Percentiles rank a stretch among this genome's conserved stretches.
Conservation (phyloP, 164 flowering plant genomes). For the Vitis amurensis region DNA sequence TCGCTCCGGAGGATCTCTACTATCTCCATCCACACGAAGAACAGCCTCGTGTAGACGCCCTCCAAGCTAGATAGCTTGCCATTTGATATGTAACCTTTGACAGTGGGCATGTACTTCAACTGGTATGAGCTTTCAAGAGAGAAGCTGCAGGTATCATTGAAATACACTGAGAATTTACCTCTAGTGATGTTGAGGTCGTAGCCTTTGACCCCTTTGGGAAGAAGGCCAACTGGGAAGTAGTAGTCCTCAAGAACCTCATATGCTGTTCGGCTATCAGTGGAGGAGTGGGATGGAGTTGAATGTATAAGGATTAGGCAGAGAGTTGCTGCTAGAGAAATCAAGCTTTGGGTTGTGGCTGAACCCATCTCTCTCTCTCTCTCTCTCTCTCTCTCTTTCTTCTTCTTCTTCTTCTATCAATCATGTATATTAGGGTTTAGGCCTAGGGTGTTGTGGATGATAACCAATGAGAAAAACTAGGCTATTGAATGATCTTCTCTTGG, state of each 20-base stretch:
- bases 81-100: conserved; percentile 25
- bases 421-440: no score
- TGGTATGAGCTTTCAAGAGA: conserved; percentile 41
- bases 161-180: conserved; percentile 32
- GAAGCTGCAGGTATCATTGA: conserved; percentile 32
- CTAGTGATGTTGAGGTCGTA: conserved; percentile 27
- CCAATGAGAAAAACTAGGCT: no score
- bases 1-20: conserved; percentile 37
- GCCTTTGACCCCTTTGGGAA: conserved; percentile 31
- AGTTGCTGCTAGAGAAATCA: neutral
- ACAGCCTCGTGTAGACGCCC: conserved; percentile 42
- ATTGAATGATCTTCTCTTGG: no score
- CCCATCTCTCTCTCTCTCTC: neutral
- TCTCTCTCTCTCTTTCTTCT: neutral
- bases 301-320: conserved; percentile 3
- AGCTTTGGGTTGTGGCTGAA: neutral
- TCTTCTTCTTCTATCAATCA: neutral
- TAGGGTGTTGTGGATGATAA: no score
- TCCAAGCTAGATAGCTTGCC: conserved; percentile 26
- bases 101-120: conserved; percentile 29
- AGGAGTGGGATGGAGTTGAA: neutral
- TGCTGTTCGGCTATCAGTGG: conserved; percentile 10
- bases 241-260: conserved; percentile 23
- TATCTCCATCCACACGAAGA: conserved; percentile 41
- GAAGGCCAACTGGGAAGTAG: conserved; percentile 31